A percentile compares a stretch with the other conserved stretches of the same genome.
Evolutionary conservation across 2,329 filamentous ascomycete species (phyloP).

Genomic region (Rhinocladiella similis): DNA sequence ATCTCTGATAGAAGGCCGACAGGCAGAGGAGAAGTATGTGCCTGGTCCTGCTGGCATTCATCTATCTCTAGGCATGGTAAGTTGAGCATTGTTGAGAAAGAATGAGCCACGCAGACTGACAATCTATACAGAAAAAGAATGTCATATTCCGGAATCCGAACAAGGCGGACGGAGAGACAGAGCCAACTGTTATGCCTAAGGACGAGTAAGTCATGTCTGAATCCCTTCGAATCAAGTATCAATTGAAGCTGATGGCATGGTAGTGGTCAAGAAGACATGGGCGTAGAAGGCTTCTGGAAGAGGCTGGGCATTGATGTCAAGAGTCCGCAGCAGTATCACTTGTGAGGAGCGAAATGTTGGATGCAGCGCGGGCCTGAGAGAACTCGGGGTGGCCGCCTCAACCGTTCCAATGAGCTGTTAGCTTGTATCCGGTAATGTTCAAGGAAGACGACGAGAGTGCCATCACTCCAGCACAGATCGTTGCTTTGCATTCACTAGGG

Average conservation of each 20-base stretch:
- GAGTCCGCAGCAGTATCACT: conserved; percentile 36
- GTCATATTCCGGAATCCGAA: conserved; percentile 41
- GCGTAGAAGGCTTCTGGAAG: conserved; percentile 39
- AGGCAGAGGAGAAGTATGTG: conserved; percentile 41
- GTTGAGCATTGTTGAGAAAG: background rate
- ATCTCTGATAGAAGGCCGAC: conserved; percentile 43
- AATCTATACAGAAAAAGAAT: conserved; percentile 35
- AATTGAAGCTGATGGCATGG: conserved; percentile 17
- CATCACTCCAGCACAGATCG: too few species aligned
- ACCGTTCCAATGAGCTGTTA: too few species aligned
- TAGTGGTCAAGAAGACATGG: conserved; percentile 41
- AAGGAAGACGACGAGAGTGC: too few species aligned
- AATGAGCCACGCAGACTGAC: background rate
- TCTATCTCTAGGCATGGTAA: conserved; percentile 55
- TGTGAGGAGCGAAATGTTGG: too few species aligned
- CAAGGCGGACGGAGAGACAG: conserved; percentile 30
- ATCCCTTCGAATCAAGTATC: background rate
- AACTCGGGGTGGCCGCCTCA: too few species aligned
- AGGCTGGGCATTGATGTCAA: conserved; percentile 34
- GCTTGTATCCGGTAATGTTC: too few species aligned
- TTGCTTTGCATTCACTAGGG: too few species aligned
- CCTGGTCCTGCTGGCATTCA: conserved; percentile 54
- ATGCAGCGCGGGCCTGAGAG: too few species aligned
- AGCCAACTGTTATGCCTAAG: conserved; percentile 35
- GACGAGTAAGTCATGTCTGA: conserved; percentile 34